Evolutionary conservation across 1,139 yeast genomes (phyloP), one percentile per base, ranked within the genome.

Genomic region (Petasospora fabianii): DNA sequence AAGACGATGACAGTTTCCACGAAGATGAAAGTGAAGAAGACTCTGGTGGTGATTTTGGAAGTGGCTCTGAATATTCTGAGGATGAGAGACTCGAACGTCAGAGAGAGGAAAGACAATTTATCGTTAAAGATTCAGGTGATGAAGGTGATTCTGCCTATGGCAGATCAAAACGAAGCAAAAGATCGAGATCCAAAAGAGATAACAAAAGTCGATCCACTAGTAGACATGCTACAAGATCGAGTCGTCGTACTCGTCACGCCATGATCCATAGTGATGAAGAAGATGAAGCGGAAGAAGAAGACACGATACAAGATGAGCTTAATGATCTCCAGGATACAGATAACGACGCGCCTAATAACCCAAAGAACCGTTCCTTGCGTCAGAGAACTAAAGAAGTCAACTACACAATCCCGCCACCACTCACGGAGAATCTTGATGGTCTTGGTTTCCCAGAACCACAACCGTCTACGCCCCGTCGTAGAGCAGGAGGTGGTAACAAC

Each of bases 401-500:
- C 55, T 88, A 88, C 58, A 76, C 84, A n/a, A 71, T 88, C 6
- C 92, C 96, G 1, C 96, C 96, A 2, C 95, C 96, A 1, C 68
- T 86, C 7, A 59, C 76, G 1, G 75, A 73, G 38, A 69, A 66
- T 34, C 73, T 73, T 27, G 60, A 51, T 14, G 58, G 51, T 0
- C 46, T 48, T 14, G 58, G 51, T 0, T 46, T 48, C 2, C 35
- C 45, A 17, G 38, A 18, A 7, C 44, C 42, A 28, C 49, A 47
- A 18, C 50, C 53, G 27, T 38, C 48, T 31, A 47, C 55, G 16
- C 52, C 51, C 29, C 45, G 71, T 58, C 54, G 71, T 54, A 49
- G 66, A 53, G 27, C 15, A 2, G 53, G 55, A 17, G 22, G 54
- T 56, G 52, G 50, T 13, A 42, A 51, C 5, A 48, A 56, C 17